Evolutionary conservation across 805 yeast genomes (phyloP).

Genomic region (Blastobotrys terrestris): DNA sequence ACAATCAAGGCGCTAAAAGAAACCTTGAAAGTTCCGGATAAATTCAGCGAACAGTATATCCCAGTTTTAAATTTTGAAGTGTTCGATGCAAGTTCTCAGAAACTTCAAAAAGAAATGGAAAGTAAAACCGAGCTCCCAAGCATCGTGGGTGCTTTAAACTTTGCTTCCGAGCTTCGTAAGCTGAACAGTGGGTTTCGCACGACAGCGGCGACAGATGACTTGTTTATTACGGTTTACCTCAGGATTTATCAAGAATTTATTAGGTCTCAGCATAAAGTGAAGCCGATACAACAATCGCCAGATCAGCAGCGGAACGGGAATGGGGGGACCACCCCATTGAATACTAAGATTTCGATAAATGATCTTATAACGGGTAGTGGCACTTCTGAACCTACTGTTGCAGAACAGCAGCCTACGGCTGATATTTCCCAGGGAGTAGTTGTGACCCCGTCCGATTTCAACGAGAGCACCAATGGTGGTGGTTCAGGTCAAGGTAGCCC

Average conservation of each 20-base stretch:
- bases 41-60: constrained; percentile 48
- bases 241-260: constrained; percentile 33
- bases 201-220: constrained; percentile 66
- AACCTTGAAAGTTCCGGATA: constrained; percentile 37
- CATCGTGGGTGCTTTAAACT: constrained; percentile 21
- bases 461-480: not conserved
- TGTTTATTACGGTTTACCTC: constrained; percentile 56
- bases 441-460: not conserved
- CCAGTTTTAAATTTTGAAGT: constrained; percentile 39
- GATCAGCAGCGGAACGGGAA: not conserved
- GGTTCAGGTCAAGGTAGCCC: constrained; percentile 1
- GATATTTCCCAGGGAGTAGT: not conserved
- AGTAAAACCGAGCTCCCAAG: constrained; percentile 11
- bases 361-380: constrained; percentile 1
- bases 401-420: constrained; percentile 5
- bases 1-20: constrained; percentile 48
- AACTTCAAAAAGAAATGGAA: constrained; percentile 37
- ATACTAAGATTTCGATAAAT: constrained; percentile 7
- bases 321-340: not conserved
- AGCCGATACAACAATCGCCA: not conserved
- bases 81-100: constrained; percentile 36
- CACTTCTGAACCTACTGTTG: not conserved
- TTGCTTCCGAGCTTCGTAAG: constrained; percentile 49
- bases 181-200: constrained; percentile 79
- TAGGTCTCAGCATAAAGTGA: not conserved